Percentiles rank a stretch among this genome's conserved stretches.
Evolutionary conservation across 108 stramenopile genomes (phyloP).

Genomic region (Nitzschia sp.): DNA sequence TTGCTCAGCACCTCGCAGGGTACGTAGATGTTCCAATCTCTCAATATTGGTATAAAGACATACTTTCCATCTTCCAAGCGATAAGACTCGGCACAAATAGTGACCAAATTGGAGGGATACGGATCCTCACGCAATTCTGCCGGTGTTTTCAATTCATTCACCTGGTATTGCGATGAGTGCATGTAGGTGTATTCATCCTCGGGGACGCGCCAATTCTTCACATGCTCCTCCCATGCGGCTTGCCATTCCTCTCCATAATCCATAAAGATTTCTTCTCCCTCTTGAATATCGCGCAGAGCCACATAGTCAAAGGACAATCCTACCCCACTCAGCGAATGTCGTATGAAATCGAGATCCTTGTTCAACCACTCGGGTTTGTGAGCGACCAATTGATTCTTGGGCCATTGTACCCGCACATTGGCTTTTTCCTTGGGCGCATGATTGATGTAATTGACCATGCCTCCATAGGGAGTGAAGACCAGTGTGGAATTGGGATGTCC

Average conservation of each 20-base stretch:
- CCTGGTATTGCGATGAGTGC: constrained; percentile 44
- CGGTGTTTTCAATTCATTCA: constrained; percentile 27
- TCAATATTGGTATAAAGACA: constrained; percentile 11
- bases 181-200: constrained; percentile 53
- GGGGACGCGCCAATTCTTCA: constrained; percentile 29
- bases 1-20: constrained; percentile 36
- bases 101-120: constrained; percentile 44
- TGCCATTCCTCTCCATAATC: constrained; percentile 58
- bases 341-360: constrained; percentile 40
- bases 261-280: constrained; percentile 64
- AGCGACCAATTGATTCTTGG: constrained; percentile 52
- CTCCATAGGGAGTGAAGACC: constrained; percentile 76
- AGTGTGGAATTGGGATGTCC: constrained; percentile 76
- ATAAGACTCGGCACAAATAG: constrained; percentile 41
- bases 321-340: constrained; percentile 38
- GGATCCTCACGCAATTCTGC: constrained; percentile 37
- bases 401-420: constrained; percentile 77
- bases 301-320: constrained; percentile 64
- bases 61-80: not conserved
- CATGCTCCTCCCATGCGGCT: constrained; percentile 47
- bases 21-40: constrained; percentile 5
- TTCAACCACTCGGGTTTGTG: constrained; percentile 79
- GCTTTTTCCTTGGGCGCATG: constrained; percentile 37
- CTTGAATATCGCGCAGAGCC: constrained; percentile 50
- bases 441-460: constrained; percentile 84